phyloP scores from a whole-genome alignment of 352 stramenopile species.

The Globisporangium uncinulatum region DNA sequence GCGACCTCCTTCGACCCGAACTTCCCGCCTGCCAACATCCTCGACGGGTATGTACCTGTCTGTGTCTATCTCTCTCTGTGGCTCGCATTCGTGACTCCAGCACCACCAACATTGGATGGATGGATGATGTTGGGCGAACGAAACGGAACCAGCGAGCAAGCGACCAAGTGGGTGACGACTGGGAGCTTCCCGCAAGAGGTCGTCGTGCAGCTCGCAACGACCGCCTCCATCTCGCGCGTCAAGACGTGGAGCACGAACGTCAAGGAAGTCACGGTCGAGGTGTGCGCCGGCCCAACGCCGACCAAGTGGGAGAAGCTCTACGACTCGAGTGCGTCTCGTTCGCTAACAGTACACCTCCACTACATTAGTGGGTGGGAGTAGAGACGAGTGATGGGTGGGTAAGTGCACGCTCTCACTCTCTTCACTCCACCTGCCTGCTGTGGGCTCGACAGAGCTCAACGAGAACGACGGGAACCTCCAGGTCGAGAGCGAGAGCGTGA shows the following conservation, averaged over 20 bases:
- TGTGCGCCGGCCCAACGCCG: conserved; percentile 57
- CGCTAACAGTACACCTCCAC: no score
- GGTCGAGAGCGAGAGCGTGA: conserved; percentile 69
- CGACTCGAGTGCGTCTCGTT: conserved; percentile 42
- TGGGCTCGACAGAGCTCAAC: conserved; percentile 40
- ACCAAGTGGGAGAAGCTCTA: conserved; percentile 82
- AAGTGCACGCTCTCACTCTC: neutral
- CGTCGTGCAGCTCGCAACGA: conserved; percentile 72
- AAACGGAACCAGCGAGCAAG: conserved; percentile 39
- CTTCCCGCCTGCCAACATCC: conserved; percentile 68
- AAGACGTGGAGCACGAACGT: conserved; percentile 78
- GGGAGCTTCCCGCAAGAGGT: conserved; percentile 80
- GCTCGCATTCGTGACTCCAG: neutral
- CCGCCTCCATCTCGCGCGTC: conserved; percentile 63
- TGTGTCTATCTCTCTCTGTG: neutral
- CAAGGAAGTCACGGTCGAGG: conserved; percentile 67
- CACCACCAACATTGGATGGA: neutral
- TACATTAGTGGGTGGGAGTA: neutral
- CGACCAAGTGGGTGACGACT: conserved; percentile 80
- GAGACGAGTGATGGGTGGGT: neutral
- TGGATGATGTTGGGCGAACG: neutral
- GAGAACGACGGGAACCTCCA: conserved; percentile 83
- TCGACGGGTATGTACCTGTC: conserved; percentile 50
- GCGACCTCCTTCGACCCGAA: conserved; percentile 72
- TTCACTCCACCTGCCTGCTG: neutral